Evolutionary conservation across 2,329 filamentous ascomycete genomes (phyloP).

Genomic region (Zasmidium angulare): DNA sequence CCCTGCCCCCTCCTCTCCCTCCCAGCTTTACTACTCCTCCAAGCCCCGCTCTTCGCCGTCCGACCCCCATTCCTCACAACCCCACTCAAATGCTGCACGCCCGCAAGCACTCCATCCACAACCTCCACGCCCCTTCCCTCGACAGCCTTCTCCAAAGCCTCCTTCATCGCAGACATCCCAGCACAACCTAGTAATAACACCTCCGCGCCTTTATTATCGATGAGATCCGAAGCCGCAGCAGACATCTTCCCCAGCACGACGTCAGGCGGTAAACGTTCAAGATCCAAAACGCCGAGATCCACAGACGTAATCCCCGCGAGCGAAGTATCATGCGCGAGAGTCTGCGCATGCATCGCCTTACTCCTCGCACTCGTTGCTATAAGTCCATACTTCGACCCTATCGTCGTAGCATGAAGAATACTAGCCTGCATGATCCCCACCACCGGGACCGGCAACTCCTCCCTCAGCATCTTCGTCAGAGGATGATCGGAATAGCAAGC

Average conservation of each 20-base stretch:
- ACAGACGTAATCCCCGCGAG: slow-evolving; percentile 46
- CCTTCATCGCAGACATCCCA: slow-evolving; percentile 50
- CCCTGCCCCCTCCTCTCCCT: slow-evolving; percentile 42
- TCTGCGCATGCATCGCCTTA: slow-evolving; percentile 42
- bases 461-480: slow-evolving; percentile 47
- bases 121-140: slow-evolving; percentile 46
- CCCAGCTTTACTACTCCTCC: slow-evolving; percentile 40
- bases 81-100: slow-evolving; percentile 47
- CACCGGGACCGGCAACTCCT: slow-evolving; percentile 46
- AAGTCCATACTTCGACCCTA: slow-evolving; percentile 50
- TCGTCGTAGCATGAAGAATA: slow-evolving; percentile 51
- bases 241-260: slow-evolving; percentile 43
- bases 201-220: slow-evolving; percentile 45
- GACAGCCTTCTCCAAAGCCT: slow-evolving; percentile 49
- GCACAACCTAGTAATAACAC: slow-evolving; percentile 49
- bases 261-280: slow-evolving; percentile 41
- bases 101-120: slow-evolving; percentile 52
- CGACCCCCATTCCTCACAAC: slow-evolving; percentile 47
- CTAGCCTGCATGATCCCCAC: slow-evolving; percentile 55
- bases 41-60: slow-evolving; percentile 48
- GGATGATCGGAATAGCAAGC: slow-evolving; percentile 53
- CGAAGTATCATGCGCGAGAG: slow-evolving; percentile 45
- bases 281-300: slow-evolving; percentile 46
- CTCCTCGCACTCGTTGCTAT: slow-evolving; percentile 43
- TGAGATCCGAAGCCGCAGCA: slow-evolving; percentile 40